These are phyloP conservation scores for Monilinia fructicola DNA, from an alignment of 2,329 filamentous ascomycete species.

Conservation along the genomic window DNA sequence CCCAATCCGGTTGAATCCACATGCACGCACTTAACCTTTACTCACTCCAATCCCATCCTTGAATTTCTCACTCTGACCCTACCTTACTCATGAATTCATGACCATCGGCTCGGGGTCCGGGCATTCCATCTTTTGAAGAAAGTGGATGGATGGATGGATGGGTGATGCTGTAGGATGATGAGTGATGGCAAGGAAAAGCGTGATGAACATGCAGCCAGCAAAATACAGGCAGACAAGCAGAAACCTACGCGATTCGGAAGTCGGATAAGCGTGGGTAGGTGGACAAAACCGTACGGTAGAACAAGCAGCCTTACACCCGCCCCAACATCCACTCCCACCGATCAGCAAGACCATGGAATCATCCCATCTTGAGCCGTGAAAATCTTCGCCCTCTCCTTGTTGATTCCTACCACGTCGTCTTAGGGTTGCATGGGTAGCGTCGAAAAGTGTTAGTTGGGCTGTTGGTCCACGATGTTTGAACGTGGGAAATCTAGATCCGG, in stretches of 20 bases:
- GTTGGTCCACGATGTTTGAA: conserved; percentile 19
- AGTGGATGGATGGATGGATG: no score
- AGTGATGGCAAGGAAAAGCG: background rate
- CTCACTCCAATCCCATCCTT: background rate
- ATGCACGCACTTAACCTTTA: no score
- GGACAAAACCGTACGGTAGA: no score
- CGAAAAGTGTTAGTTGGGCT: background rate
- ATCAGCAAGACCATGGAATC: no score
- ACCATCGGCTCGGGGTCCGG: conserved; percentile 8
- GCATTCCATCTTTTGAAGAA: no score
- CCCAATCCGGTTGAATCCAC: conserved; percentile 11
- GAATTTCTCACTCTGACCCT: background rate
- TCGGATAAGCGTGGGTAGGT: no score
- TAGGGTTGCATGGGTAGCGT: background rate
- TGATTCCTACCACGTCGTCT: background rate
- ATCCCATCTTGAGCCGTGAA: background rate
- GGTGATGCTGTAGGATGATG: no score
- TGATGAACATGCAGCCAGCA: background rate
- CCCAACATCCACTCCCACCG: no score
- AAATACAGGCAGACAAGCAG: no score
- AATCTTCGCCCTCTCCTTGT: conserved; percentile 1
- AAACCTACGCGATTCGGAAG: no score
- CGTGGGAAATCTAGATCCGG: conserved; percentile 23
- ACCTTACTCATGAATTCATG: conserved; percentile 1
- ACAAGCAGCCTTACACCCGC: conserved; percentile 1